Conservation (phyloP, 495 filamentous ascomycete genomes). For the Aspergillus funiculosus region DNA sequence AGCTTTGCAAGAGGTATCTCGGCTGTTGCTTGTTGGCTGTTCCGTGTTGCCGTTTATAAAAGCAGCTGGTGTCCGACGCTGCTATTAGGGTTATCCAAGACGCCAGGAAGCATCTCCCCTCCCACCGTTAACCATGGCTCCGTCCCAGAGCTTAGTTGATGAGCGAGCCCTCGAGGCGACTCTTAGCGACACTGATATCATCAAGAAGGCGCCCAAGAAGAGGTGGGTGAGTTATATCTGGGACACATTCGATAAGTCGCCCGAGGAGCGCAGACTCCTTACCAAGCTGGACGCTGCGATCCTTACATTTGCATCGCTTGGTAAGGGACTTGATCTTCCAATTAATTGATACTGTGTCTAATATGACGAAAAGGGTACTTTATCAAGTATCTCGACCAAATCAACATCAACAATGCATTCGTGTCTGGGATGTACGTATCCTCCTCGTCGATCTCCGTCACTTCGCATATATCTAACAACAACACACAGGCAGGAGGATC, state of each 20-base stretch:
- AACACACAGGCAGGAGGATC: conserved; percentile 55
- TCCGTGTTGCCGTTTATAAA: too few species aligned
- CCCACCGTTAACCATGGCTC: not conserved
- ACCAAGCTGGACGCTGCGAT: conserved; percentile 55
- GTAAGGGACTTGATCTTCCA: conserved; percentile 15
- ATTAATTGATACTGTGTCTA: not conserved
- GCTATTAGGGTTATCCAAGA: too few species aligned
- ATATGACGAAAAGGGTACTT: conserved; percentile 45
- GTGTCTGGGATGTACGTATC: conserved; percentile 37
- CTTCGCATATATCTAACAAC: not conserved
- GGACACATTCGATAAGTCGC: conserved; percentile 58
- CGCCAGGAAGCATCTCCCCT: not conserved
- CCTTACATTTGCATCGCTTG: conserved; percentile 49
- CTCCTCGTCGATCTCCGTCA: not conserved
- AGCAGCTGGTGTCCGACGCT: too few species aligned
- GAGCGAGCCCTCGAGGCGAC: not conserved
- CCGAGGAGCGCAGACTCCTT: conserved; percentile 53
- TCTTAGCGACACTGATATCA: not conserved
- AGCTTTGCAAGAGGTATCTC: not conserved
- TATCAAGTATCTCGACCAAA: conserved; percentile 54
- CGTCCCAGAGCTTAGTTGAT: not conserved
- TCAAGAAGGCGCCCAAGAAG: conserved; percentile 1
- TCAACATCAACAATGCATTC: conserved; percentile 55
- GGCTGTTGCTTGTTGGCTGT: too few species aligned
- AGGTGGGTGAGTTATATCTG: conserved; percentile 47